Percentiles rank a stretch among this genome's conserved stretches.
phyloP scores from a whole-genome alignment of 768 basidiomycete species.

The Cystofilobasidium capitatum region DNA sequence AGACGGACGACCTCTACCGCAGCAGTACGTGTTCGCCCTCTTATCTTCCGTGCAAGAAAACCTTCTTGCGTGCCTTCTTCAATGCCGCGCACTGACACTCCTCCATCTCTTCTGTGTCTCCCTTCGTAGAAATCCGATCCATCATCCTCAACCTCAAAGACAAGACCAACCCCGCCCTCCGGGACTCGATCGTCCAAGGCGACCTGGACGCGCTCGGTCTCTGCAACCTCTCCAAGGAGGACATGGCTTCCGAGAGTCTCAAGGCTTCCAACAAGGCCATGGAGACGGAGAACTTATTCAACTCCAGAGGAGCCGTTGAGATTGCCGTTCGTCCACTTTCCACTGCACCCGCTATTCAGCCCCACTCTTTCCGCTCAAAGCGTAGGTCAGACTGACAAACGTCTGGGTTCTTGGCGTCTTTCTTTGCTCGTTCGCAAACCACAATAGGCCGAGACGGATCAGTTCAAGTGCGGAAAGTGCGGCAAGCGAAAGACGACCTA shows the following conservation, averaged over 20 bases:
- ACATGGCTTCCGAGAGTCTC: slow-evolving; percentile 91
- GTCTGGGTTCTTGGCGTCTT: not conserved
- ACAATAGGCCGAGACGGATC: slow-evolving; percentile 95
- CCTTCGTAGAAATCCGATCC: slow-evolving; percentile 69
- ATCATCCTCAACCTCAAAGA: slow-evolving; percentile 91
- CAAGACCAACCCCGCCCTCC: slow-evolving; percentile 76
- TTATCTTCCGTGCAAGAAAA: too few species aligned
- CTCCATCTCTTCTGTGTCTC: slow-evolving; percentile 50
- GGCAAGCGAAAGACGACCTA: slow-evolving; percentile 73
- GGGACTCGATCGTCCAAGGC: slow-evolving; percentile 77
- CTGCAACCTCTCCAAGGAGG: slow-evolving; percentile 74
- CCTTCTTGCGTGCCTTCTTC: not conserved
- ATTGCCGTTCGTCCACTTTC: slow-evolving; percentile 31
- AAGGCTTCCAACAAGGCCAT: slow-evolving; percentile 75
- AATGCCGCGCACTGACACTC: slow-evolving; percentile 41
- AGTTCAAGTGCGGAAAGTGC: slow-evolving; percentile 93
- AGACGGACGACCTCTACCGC: slow-evolving; percentile 21
- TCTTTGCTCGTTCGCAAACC: slow-evolving; percentile 30
- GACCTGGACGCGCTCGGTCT: slow-evolving; percentile 61
- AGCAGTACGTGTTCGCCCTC: slow-evolving; percentile 5
- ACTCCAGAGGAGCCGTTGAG: slow-evolving; percentile 78
- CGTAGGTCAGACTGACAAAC: not conserved
- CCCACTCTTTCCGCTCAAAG: too few species aligned
- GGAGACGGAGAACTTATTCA: slow-evolving; percentile 74
- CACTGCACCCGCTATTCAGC: not conserved